Percentiles rank a stretch among this genome's conserved stretches.
Conservation (phyloP, 371 early-diverging fungal genomes). For the Apophysomyces elegans region DNA sequence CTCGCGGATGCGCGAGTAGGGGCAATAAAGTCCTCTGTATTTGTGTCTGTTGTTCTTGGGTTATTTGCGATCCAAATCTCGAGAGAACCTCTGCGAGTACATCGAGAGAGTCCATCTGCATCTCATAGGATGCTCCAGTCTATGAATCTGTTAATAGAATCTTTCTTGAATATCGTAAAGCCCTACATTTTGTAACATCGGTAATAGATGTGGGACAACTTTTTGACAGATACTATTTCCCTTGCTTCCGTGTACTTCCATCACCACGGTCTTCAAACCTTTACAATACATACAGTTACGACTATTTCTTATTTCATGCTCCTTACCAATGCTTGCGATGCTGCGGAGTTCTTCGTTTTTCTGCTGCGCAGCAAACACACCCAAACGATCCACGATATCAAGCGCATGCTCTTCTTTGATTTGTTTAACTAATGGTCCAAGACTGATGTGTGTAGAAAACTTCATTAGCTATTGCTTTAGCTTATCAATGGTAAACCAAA, state of each 20-base stretch:
- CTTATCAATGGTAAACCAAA: too few relatives aligned
- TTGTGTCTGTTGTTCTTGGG: slow-evolving; percentile 55
- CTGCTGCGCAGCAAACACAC: slow-evolving; percentile 56
- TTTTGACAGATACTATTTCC: slow-evolving; percentile 61
- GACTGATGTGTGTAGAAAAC: slow-evolving; percentile 41
- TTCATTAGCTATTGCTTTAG: background rate
- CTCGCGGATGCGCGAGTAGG: slow-evolving; percentile 71
- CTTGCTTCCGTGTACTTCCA: slow-evolving; percentile 56
- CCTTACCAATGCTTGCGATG: slow-evolving; percentile 78
- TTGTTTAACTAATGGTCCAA: slow-evolving; percentile 79
- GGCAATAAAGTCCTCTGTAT: slow-evolving; percentile 71
- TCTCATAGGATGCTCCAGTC: slow-evolving; percentile 64
- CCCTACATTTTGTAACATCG: slow-evolving; percentile 61
- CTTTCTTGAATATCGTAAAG: background rate
- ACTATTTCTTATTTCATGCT: background rate
- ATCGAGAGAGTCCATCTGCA: slow-evolving; percentile 84
- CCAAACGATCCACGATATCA: slow-evolving; percentile 72
- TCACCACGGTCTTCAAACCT: slow-evolving; percentile 81
- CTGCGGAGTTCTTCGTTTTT: slow-evolving; percentile 72
- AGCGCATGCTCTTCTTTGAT: slow-evolving; percentile 68
- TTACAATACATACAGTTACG: background rate
- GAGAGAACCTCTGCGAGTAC: slow-evolving; percentile 81
- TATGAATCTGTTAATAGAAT: slow-evolving; percentile 17
- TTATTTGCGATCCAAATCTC: slow-evolving; percentile 72
- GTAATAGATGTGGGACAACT: slow-evolving; percentile 67